Base-by-base conservation (phyloP, 331 rosid genomes). In the Spiraea crenata region DNA sequence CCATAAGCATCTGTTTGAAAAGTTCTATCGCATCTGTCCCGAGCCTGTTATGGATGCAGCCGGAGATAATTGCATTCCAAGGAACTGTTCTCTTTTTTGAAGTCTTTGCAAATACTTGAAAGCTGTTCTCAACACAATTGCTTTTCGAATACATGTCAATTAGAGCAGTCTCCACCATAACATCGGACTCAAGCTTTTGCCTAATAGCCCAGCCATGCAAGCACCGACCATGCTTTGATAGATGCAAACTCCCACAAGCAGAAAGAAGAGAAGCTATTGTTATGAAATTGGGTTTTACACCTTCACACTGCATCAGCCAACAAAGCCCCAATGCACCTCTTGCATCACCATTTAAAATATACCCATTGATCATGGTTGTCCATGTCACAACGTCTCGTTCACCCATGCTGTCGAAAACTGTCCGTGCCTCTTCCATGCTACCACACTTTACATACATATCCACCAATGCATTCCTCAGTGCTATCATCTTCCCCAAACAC, bases 381-480 rank as follows among this genome's bases (percentile, higher is more conserved):
- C 98, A 93, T 20, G 95, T 81, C 75, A 93, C 87, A 58, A 90
- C 98, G 63, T 93, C 97, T 74, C 86, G 85, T 78, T 76, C 84
- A 42, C 44, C 68, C 71, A 85, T 81, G 56, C 52, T 76, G 6
- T 79, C 64, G 17, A 84, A 83, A 73, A 90, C 72, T 55, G 47
- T n/a, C 64, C 19, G 31, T 0, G 96, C 97, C 64, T 93, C 95
- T 55, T 74, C 70, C 90, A 89, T 85, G 74, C 57, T 61, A 54
- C 89, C 89, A 74, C 97, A 90, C 82, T 87, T 87, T 7, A 83
- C 84, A 80, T 88, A 90, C 96, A 90, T 90, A 74, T 90, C 98
- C 80, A 90, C 70, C 83, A 88, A 46, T 2, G 96, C 96, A 82
- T 90, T 93, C 71, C 72, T 62, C 41, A 80, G 84, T 5, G 37